Evolutionary conservation across 83 land plant species (phyloP).

Genomic region (Picea mariana): DNA sequence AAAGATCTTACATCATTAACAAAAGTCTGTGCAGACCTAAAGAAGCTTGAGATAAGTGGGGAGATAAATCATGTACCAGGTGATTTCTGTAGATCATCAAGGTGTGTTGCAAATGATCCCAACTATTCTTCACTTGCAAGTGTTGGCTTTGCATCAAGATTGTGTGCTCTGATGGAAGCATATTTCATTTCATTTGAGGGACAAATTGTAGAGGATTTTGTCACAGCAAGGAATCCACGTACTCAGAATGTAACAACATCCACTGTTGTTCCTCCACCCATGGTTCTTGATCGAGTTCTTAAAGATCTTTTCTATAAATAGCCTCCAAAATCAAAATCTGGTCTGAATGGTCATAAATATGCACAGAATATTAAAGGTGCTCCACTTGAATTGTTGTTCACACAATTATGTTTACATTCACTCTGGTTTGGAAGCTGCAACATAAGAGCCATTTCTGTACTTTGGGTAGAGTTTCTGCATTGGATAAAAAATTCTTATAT

Average conservation of each 20-base stretch:
- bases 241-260: conserved; percentile 58
- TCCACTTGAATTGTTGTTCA: conserved; percentile 83
- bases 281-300: conserved; percentile 87
- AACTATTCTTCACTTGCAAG: too few relatives aligned
- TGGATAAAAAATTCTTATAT: too few relatives aligned
- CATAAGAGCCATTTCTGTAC: too few relatives aligned
- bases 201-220: conserved; percentile 90
- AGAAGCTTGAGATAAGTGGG: too few relatives aligned
- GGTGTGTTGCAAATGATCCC: too few relatives aligned
- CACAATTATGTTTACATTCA: conserved; percentile 90
- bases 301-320: conserved; percentile 85
- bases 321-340: conserved; percentile 23
- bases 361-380: conserved; percentile 87
- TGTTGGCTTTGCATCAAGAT: conserved; percentile 87
- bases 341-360: conserved; percentile 37
- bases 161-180: conserved; percentile 64
- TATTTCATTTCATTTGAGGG: conserved; percentile 65
- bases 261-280: conserved; percentile 73
- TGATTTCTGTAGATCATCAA: too few relatives aligned
- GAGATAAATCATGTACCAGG: too few relatives aligned
- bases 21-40: too few relatives aligned
- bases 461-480: too few relatives aligned
- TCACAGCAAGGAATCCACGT: conserved; percentile 66
- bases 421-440: conserved; percentile 96
- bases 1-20: too few relatives aligned